Conservation (phyloP, 805 yeast species). For the Barnettozyma populi region DNA sequence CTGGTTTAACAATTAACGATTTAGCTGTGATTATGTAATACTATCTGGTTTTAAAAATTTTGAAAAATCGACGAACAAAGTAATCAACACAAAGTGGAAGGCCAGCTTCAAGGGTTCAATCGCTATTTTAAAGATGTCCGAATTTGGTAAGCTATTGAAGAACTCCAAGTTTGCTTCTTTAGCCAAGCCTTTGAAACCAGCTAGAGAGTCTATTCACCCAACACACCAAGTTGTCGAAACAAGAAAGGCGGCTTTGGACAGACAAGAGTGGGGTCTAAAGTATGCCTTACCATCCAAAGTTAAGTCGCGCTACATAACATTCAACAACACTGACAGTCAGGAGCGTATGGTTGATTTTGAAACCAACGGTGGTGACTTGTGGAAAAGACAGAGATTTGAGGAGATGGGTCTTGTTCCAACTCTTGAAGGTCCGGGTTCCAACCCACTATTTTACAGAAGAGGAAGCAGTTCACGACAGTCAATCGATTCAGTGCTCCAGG, state of each 20-base stretch:
- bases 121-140: slow-evolving; percentile 18
- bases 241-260: slow-evolving; percentile 52
- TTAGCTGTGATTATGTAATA: not conserved
- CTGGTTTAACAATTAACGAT: not conserved
- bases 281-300: slow-evolving; percentile 59
- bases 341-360: slow-evolving; percentile 70
- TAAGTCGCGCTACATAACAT: slow-evolving; percentile 53
- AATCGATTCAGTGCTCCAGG: slow-evolving; percentile 19
- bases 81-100: not conserved
- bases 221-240: slow-evolving; percentile 72
- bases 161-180: slow-evolving; percentile 31
- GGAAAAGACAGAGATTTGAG: slow-evolving; percentile 60
- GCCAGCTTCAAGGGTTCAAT: not conserved
- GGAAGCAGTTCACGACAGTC: slow-evolving; percentile 17
- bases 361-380: slow-evolving; percentile 50
- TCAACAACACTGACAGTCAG: slow-evolving; percentile 61
- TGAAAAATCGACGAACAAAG: slow-evolving; percentile 1
- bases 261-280: slow-evolving; percentile 77
- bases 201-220: slow-evolving; percentile 34
- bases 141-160: slow-evolving; percentile 25
- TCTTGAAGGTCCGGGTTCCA: slow-evolving; percentile 21
- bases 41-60: no score
- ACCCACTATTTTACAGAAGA: slow-evolving; percentile 30
- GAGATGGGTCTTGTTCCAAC: slow-evolving; percentile 50
- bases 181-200: slow-evolving; percentile 23